Percentiles rank a stretch among this genome's conserved stretches.
phyloP scores from a whole-genome alignment of 257 asterid species.

The Marsdenia floribunda region DNA sequence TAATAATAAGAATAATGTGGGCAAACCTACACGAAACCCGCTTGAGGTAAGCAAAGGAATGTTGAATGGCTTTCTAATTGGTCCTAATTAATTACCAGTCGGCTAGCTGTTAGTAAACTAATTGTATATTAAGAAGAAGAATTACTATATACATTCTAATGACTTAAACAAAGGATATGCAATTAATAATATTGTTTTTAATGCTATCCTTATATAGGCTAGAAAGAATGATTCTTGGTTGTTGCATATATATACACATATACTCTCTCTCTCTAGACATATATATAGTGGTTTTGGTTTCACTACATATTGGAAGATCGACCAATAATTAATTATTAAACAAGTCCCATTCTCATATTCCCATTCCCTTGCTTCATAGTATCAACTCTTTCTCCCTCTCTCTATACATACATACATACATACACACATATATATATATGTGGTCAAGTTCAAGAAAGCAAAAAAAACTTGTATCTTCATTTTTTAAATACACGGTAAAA shows the following conservation, averaged over 20 bases:
- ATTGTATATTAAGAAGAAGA: not conserved
- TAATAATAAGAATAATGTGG: not conserved
- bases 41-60: not conserved
- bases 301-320: not conserved
- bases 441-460: constrained; percentile 14
- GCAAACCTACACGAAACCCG: not conserved
- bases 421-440: not conserved
- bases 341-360: constrained; percentile 16
- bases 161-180: not conserved
- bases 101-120: not conserved
- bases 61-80: not conserved
- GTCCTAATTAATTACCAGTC: not conserved
- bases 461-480: not conserved
- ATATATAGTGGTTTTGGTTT: not conserved
- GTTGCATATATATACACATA: constrained; percentile 29
- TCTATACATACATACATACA: too few species aligned
- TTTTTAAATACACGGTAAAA: not conserved
- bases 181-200: not conserved
- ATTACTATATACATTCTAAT: not conserved
- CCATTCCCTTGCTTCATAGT: constrained; percentile 28
- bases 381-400: not conserved
- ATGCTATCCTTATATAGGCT: not conserved
- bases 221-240: constrained; percentile 13
- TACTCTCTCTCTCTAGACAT: not conserved
- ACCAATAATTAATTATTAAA: not conserved